Percentiles rank a stretch among this genome's conserved stretches.
Evolutionary conservation across 768 basidiomycete genomes (phyloP).

Genomic region (Tulasnella sp.): DNA sequence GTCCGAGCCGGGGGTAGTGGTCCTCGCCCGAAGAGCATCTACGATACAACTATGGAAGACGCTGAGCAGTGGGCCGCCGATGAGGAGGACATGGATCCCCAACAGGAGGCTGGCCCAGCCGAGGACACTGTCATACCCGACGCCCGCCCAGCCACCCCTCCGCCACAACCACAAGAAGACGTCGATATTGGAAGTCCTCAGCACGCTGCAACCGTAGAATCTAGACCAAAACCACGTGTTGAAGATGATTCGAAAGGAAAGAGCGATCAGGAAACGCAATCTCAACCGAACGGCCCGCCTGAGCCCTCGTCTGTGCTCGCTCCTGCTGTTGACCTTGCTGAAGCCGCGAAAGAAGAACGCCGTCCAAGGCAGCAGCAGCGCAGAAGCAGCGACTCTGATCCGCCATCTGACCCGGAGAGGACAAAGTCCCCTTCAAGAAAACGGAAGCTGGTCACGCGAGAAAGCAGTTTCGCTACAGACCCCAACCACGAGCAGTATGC

Average conservation of each 20-base stretch:
- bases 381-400: not conserved
- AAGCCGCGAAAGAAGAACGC: not conserved
- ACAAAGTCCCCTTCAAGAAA: slow-evolving; percentile 13
- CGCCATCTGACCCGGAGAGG: not conserved
- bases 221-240: not conserved
- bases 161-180: not conserved
- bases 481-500: slow-evolving; percentile 4
- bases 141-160: not conserved
- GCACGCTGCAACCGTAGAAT: not conserved
- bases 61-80: not conserved
- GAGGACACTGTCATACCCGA: not conserved
- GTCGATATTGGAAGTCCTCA: slow-evolving; percentile 3
- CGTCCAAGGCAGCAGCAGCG: not conserved
- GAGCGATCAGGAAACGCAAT: not conserved
- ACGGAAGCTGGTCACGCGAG: slow-evolving; percentile 13
- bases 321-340: not conserved
- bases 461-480: not conserved
- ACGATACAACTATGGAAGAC: not conserved
- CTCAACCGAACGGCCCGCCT: not conserved
- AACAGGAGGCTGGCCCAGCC: not conserved
- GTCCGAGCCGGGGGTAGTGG: not conserved
- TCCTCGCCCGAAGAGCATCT: not conserved
- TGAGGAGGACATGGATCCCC: not conserved
- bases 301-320: not conserved
- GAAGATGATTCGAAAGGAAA: not conserved